Conservation (phyloP, 257 asterid genomes). For the Rubia yunnanensis region DNA sequence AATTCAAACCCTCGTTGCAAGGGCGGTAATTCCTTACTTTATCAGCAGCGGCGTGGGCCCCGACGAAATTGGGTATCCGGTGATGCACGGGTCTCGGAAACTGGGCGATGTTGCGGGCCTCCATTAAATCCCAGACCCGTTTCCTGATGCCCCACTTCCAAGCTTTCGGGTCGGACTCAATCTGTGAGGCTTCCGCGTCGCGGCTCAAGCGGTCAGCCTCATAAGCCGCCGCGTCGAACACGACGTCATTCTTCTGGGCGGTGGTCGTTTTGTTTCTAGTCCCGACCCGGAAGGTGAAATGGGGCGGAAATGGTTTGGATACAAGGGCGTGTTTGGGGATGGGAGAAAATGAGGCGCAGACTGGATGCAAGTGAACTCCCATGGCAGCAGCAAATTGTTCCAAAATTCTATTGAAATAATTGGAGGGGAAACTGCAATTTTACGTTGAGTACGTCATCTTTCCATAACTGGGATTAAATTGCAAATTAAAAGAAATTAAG, state of each 20-base stretch:
- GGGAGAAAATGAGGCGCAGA: slow-evolving; percentile 25
- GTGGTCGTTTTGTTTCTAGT: slow-evolving; percentile 18
- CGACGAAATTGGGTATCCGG: slow-evolving; percentile 79
- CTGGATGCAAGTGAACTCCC: slow-evolving; percentile 37
- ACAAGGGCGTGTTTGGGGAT: slow-evolving; percentile 18
- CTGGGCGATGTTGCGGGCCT: slow-evolving; percentile 72
- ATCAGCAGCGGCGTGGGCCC: slow-evolving; percentile 54
- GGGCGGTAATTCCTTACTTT: slow-evolving; percentile 31
- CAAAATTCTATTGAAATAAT: not conserved
- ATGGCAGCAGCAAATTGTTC: slow-evolving; percentile 10
- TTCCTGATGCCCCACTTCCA: slow-evolving; percentile 85
- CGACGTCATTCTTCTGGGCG: slow-evolving; percentile 25
- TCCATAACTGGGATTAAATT: too few species aligned
- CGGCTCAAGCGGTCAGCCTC: slow-evolving; percentile 69
- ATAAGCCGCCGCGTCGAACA: slow-evolving; percentile 55
- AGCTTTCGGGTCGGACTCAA: slow-evolving; percentile 59
- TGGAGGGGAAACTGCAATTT: too few species aligned
- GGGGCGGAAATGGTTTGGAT: slow-evolving; percentile 18
- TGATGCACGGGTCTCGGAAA: slow-evolving; percentile 95
- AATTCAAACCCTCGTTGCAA: not conserved
- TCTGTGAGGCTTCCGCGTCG: slow-evolving; percentile 52
- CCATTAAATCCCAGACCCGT: slow-evolving; percentile 86
- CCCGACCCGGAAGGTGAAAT: slow-evolving; percentile 14
- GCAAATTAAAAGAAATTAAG: too few species aligned
- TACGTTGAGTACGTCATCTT: too few species aligned